Base-by-base conservation (phyloP, 2,329 filamentous ascomycete genomes). In the Shiraia sp. region DNA sequence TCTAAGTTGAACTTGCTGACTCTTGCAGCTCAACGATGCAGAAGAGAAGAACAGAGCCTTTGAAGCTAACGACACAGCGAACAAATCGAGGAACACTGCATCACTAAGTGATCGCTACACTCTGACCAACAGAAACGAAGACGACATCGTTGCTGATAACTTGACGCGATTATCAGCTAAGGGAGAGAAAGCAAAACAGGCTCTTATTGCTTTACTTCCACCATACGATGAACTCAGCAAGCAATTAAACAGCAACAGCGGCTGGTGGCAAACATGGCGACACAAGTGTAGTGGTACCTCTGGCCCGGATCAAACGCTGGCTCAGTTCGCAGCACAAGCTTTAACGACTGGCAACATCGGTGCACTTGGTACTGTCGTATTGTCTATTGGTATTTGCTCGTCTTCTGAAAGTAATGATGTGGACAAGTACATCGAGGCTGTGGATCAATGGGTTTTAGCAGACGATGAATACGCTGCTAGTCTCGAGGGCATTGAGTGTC, bases 401-500 rank as follows among this genome's bases (percentile, higher is more conserved):
- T 69, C 71, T 16, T 66, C 72, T 12, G 66, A 72, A 17, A 64
- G 66, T 23, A 68, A 76, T 31, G 70, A 78, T 37, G 64, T 77
- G 14, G 72, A 77, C 28, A 61, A 63, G 4, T 79, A 75, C 48
- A 64, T 78, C 28, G 67, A 70, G 16, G 63, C 70, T 13, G 73
- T 79, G 12, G 72, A 78, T 34, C 68, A 65, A 12, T 69, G 77
- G 48, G 72, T 82, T 12, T 58, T 76, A 10, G 67, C 70, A 10
- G 74, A 79, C 38, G 76, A 79, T 39, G 73, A 78, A 33, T 74
- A 74, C 41, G 71, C 72, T 10, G 73, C 74, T 8, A 79, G 72
- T 1, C 51, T 81, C 0, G 74, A 80, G 35, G 76, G 75, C 3
- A 70, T 83, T 41, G 78, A 82, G 55, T 77, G 74, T 35, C 68